Evolutionary conservation across 2,329 filamentous ascomycete genomes (phyloP).

Genomic region (Aurifilum marmelostoma): DNA sequence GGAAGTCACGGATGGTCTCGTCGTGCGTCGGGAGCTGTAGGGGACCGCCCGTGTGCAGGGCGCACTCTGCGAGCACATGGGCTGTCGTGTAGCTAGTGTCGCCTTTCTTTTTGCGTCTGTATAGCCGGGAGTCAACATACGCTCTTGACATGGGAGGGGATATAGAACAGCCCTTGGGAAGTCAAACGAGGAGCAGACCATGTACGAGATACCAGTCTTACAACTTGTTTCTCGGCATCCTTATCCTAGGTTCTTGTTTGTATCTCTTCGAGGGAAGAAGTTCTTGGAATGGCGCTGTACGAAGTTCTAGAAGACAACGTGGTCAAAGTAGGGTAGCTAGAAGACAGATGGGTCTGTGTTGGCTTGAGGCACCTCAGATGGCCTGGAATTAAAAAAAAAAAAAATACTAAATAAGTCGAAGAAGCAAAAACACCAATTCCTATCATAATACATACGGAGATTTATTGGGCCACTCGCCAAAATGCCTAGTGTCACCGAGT

Average conservation of each 20-base stretch:
- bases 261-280: not conserved
- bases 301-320: too few relatives aligned
- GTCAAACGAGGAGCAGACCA: too few relatives aligned
- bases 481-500: not conserved
- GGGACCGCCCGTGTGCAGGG: not conserved
- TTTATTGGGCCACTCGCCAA: too few relatives aligned
- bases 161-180: too few relatives aligned
- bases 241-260: too few relatives aligned
- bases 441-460: too few relatives aligned
- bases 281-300: too few relatives aligned
- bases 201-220: not conserved
- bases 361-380: too few relatives aligned
- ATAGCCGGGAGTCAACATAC: not conserved
- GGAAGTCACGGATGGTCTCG: not conserved
- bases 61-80: not conserved
- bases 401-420: not conserved
- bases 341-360: too few relatives aligned
- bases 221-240: not conserved
- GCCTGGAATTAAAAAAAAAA: too few relatives aligned
- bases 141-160: too few relatives aligned
- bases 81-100: not conserved
- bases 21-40: not conserved
- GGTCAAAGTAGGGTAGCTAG: too few relatives aligned
- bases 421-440: not conserved
- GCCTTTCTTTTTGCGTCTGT: not conserved